A percentile compares a stretch with the other conserved stretches of the same genome.
phyloP scores from a whole-genome alignment of 2,329 filamentous ascomycete genomes.

The Colletotrichum caudatum region DNA sequence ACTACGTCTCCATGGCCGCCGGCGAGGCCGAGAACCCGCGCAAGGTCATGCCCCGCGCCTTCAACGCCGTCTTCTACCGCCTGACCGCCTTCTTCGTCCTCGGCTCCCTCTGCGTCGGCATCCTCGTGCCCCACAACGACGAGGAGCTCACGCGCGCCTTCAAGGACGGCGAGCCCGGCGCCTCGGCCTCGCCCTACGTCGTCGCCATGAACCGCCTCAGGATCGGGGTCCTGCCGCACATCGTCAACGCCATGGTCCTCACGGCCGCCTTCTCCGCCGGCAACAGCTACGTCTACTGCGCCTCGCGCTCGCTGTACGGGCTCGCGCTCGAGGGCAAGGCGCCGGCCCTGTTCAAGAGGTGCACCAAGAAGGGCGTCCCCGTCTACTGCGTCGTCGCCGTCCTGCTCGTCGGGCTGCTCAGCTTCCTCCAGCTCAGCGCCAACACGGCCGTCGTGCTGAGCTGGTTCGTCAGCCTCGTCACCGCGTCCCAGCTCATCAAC shows the following conservation, averaged over 20 bases:
- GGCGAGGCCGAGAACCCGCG: constrained; percentile 80
- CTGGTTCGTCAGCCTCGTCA: constrained; percentile 78
- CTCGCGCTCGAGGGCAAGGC: constrained; percentile 77
- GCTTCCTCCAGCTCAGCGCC: constrained; percentile 79
- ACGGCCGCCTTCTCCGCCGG: constrained; percentile 76
- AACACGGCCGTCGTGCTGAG: constrained; percentile 74
- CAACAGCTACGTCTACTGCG: constrained; percentile 74
- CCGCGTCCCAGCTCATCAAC: constrained; percentile 80
- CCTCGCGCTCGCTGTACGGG: constrained; percentile 75
- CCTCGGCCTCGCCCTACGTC: constrained; percentile 76
- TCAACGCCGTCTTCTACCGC: constrained; percentile 83
- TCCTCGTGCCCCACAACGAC: constrained; percentile 78
- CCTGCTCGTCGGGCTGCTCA: constrained; percentile 75
- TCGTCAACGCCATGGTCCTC: constrained; percentile 80
- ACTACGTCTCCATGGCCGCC: constrained; percentile 67
- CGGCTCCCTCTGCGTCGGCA: constrained; percentile 78
- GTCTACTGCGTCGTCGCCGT: constrained; percentile 78
- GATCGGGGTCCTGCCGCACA: constrained; percentile 73
- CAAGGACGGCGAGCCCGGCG: constrained; percentile 68
- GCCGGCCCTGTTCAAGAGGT: constrained; percentile 68
- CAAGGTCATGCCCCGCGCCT: constrained; percentile 77
- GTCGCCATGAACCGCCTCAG: constrained; percentile 75
- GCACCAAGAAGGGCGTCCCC: constrained; percentile 75
- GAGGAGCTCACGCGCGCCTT: constrained; percentile 71
- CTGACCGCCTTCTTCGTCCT: constrained; percentile 81